phyloP scores from a whole-genome alignment of 495 filamentous ascomycete genomes.

The Margaritispora aquatica region DNA sequence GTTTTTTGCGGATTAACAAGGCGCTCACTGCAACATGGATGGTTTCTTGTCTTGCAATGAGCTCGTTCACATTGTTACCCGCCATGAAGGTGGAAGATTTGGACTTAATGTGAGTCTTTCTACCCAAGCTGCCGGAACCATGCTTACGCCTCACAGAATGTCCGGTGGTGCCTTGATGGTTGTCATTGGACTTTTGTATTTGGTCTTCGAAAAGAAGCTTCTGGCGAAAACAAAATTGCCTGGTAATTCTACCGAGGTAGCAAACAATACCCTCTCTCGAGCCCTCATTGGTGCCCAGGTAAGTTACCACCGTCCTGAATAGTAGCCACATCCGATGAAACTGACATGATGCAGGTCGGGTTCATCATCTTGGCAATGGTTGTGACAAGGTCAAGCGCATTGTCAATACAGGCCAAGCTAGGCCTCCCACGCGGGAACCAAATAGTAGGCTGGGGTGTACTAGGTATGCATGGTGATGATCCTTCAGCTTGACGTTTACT shows the following conservation, averaged over 20 bases:
- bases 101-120: constrained; percentile 60
- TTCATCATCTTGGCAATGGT: constrained; percentile 76
- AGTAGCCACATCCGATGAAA: background rate
- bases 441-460: constrained; percentile 74
- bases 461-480: constrained; percentile 50
- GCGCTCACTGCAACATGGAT: constrained; percentile 67
- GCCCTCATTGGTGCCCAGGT: constrained; percentile 28
- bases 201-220: constrained; percentile 73
- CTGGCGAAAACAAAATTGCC: constrained; percentile 31
- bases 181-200: constrained; percentile 68
- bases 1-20: constrained; percentile 60
- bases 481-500: constrained; percentile 9
- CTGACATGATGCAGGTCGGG: constrained; percentile 48
- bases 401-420: constrained; percentile 76
- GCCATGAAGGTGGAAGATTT: constrained; percentile 79
- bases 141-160: constrained; percentile 41
- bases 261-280: constrained; percentile 14
- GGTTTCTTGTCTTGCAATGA: constrained; percentile 73
- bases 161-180: constrained; percentile 76
- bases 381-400: constrained; percentile 75
- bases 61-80: constrained; percentile 82
- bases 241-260: constrained; percentile 16
- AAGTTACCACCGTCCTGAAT: constrained; percentile 1
- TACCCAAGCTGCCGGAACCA: background rate
- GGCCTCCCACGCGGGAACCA: constrained; percentile 91